Conservation (phyloP, 768 basidiomycete species). For the Podaxis carcinomalis region DNA sequence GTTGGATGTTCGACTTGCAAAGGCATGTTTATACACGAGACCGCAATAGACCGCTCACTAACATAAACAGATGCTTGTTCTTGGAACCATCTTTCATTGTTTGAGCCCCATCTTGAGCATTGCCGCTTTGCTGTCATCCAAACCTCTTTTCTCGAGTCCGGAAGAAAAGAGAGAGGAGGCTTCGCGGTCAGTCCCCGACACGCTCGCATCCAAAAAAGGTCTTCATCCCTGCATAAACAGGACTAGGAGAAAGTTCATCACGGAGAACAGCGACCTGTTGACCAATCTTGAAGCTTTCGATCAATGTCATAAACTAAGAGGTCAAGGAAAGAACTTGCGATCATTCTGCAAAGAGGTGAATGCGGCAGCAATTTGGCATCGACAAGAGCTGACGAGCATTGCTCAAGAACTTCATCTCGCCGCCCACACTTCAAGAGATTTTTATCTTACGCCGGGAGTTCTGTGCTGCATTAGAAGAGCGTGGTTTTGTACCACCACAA, state of each 20-base stretch:
- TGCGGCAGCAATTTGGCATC: not conserved
- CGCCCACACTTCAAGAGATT: constrained; percentile 70
- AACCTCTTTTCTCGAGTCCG: constrained; percentile 80
- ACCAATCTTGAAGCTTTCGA: constrained; percentile 79
- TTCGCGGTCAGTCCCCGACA: constrained; percentile 44
- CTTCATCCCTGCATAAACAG: constrained; percentile 30
- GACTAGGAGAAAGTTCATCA: constrained; percentile 66
- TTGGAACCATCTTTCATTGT: constrained; percentile 81
- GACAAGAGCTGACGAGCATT: not conserved
- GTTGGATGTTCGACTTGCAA: constrained; percentile 81
- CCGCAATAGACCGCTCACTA: not conserved
- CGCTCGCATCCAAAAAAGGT: not conserved
- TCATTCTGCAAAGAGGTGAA: constrained; percentile 70
- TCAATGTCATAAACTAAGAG: constrained; percentile 47
- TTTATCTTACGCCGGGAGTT: constrained; percentile 76
- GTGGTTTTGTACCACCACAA: constrained; percentile 60
- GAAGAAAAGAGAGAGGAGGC: constrained; percentile 84
- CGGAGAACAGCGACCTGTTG: constrained; percentile 76
- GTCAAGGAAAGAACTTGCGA: constrained; percentile 48
- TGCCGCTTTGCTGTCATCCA: constrained; percentile 80
- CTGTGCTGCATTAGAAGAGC: constrained; percentile 58
- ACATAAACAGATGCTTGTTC: constrained; percentile 72
- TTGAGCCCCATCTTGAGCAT: constrained; percentile 79
- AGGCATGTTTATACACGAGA: constrained; percentile 40
- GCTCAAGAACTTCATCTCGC: constrained; percentile 78